Base-by-base conservation (phyloP, 371 early-diverging fungal species). In the Mortierella sp. region DNA sequence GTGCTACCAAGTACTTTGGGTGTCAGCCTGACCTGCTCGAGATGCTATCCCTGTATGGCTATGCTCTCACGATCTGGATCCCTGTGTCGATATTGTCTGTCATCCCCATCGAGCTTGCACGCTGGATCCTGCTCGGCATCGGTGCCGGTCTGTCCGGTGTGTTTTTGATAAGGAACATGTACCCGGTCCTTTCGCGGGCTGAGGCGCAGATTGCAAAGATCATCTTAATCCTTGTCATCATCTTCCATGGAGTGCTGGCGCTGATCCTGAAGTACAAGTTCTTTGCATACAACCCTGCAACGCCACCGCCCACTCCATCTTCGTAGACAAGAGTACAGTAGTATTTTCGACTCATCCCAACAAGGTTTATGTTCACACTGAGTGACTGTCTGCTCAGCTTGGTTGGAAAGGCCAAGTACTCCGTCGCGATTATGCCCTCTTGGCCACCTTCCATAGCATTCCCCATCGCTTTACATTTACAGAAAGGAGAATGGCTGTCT, bases 31-130 rank as follows among this genome's bases (percentile, higher is more conserved):
- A 86, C 27, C 80, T 97, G n/a, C 75, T 98, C 37, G 95, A 96
- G 68, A 87, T 94, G 50, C 55, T 94, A 31, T 86, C 90, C 64
- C 84, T 96, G 37, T 96, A 95, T 73, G 98, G 97, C 19, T 98
- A 98, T 70, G 90, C 90, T 5, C 79, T 96, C 81, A 85, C 94
- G 2, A 83, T 94, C 47, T 98, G 97, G 97, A 86, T 98, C 43
- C 96, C 96, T 5, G 92, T 95, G 26, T 91, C 97, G 24, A 93
- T 96, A 73, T 79, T 88, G 24, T 44, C 60, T 8, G 59, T 67
- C 23, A 64, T 56, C 23, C 60, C 64, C 2, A 56, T 59, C 23
- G 69, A 69, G 56, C 65, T 56, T 44, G 63, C 60, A 23, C 64
- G 69, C 14, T 80, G 72, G 80, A 60, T 64, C 56, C 46, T 72